phyloP scores from a whole-genome alignment of 495 filamentous ascomycete species.

The Aspergillus cavernicola region DNA sequence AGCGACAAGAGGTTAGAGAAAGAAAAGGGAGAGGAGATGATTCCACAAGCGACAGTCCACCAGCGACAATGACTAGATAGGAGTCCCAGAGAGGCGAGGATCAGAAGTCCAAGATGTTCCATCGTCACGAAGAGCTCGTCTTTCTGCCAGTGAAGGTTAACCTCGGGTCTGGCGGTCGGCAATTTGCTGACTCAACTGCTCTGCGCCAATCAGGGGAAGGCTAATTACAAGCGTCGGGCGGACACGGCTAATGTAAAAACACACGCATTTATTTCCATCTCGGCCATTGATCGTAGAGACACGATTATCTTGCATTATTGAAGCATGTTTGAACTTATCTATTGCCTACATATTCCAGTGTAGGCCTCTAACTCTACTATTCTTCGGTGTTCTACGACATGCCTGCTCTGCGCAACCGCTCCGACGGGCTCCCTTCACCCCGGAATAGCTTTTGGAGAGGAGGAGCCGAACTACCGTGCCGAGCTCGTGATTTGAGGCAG shows the following conservation, averaged over 20 bases:
- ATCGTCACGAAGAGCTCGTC: conserved; percentile 17
- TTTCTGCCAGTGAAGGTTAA: conserved; percentile 27
- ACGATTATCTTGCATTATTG: too few species aligned
- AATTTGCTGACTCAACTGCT: conserved; percentile 32
- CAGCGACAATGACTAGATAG: conserved; percentile 18
- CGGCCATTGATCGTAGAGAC: neutral
- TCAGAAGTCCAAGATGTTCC: conserved; percentile 33
- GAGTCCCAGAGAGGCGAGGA: conserved; percentile 22
- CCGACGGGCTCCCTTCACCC: neutral
- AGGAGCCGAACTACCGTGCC: conserved; percentile 13
- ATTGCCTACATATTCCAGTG: neutral
- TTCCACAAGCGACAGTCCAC: conserved; percentile 15
- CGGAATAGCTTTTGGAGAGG: conserved; percentile 2
- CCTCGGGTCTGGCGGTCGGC: conserved; percentile 43
- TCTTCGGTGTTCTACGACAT: too few species aligned
- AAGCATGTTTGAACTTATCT: too few species aligned
- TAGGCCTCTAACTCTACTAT: neutral
- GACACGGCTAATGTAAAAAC: conserved; percentile 31
- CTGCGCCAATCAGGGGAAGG: conserved; percentile 33
- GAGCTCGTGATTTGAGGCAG: conserved; percentile 11
- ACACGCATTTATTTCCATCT: neutral
- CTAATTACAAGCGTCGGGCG: conserved; percentile 49
- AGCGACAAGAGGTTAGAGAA: neutral
- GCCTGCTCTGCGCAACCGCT: too few species aligned
- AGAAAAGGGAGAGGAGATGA: conserved; percentile 14